Base-by-base conservation (phyloP, 2,329 filamentous ascomycete genomes). In the Raffaelea albimanens region DNA sequence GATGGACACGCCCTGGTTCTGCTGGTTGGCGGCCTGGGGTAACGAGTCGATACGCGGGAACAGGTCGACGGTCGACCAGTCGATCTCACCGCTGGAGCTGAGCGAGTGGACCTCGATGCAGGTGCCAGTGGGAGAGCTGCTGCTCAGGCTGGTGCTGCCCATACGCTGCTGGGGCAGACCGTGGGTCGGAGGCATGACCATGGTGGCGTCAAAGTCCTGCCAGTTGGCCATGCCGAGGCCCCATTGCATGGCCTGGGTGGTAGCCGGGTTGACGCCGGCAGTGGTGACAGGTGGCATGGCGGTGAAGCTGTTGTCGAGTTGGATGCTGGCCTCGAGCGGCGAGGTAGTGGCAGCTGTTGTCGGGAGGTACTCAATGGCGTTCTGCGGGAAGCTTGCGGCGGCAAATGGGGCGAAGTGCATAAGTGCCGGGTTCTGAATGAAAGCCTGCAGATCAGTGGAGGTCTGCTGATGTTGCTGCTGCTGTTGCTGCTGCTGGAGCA, bases 81-180 rank as follows among this genome's bases (percentile, higher is more conserved):
- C 53, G 20, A 53, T 38, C 20, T 55, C 53, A 49, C 87, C 87
- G 57, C 90, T 87, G 57, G 94, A 89, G 59, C 79, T 76, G 40
- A 95, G 71, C 7, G 91, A 96, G 44, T 91, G 70, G 31, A 95
- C 86, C 65, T 96, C 90, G 42, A 95, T 70, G 63, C 87, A 90
- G 25, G 83, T 86, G 57, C 85, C 83, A 2, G 83, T 86, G 1
- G 86, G 86, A 34, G 86, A 90, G 58, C 79, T 82, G 61, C 69
- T 78, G 49, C 69, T 73, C 50, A 75, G 56, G 56, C 71, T 74
- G 47, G 59, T 59, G 42, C 70, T 64, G 46, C 52, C 52, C 31
- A 50, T 50, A 8, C 51, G 44, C 4, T 50, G 52, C 40, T 50
- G 64, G 5, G 66, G 61, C 8, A 73, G 60, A 8, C 64, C 65